Evolutionary conservation across 225 moss, liverwort and hornwort genomes (phyloP).

Genomic region (Thuidium tamariscinum): DNA sequence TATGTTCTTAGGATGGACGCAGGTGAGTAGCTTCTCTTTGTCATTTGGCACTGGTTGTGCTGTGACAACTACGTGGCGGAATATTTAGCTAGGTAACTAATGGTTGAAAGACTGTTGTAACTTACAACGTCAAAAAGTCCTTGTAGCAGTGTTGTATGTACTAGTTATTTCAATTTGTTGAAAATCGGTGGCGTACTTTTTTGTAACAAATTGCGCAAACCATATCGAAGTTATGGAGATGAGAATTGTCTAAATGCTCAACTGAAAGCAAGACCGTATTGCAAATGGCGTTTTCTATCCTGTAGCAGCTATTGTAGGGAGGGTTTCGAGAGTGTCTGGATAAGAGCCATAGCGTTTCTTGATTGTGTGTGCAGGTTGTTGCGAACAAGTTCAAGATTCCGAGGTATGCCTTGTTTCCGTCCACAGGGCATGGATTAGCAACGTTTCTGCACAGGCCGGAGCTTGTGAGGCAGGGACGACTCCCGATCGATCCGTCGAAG

Average conservation of each 20-base stretch:
- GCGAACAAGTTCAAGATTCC: slow-evolving; percentile 42
- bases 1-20: slow-evolving; percentile 43
- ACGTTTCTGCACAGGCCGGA: slow-evolving; percentile 26
- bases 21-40: neutral
- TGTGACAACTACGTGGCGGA: neutral
- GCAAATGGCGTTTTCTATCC: neutral
- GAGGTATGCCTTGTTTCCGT: slow-evolving; percentile 28
- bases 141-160: no score
- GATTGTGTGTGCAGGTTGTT: slow-evolving; percentile 1
- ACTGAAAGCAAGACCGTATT: no score
- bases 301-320: neutral
- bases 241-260: neutral
- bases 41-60: neutral
- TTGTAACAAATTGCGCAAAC: neutral
- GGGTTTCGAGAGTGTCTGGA: neutral
- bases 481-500: slow-evolving; percentile 9
- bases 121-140: neutral
- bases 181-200: neutral
- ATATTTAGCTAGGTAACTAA: neutral
- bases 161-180: neutral
- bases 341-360: neutral
- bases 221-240: neutral
- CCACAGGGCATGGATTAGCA: slow-evolving; percentile 6
- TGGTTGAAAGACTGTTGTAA: neutral
- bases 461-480: slow-evolving; percentile 17